Evolutionary conservation across 371 early-diverging fungal genomes (phyloP).

Genomic region (Apophysomyces elegans): DNA sequence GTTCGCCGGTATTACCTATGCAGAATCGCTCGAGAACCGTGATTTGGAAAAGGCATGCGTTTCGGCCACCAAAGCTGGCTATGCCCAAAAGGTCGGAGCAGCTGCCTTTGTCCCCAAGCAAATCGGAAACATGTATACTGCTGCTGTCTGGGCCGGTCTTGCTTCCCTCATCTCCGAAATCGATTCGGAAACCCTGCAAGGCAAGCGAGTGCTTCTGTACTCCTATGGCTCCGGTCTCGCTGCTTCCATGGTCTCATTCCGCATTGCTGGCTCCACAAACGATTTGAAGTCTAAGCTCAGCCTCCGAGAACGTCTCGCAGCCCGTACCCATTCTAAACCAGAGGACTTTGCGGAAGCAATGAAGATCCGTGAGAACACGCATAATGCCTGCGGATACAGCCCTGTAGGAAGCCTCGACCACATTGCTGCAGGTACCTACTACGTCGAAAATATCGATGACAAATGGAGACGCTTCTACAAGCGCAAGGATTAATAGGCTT

Average conservation of each 20-base stretch:
- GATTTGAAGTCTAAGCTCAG: slow-evolving; percentile 67
- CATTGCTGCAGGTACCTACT: slow-evolving; percentile 77
- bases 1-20: slow-evolving; percentile 60
- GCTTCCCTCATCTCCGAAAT: slow-evolving; percentile 82
- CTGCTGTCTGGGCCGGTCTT: slow-evolving; percentile 91
- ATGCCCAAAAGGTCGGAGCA: slow-evolving; percentile 80
- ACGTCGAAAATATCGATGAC: slow-evolving; percentile 86
- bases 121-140: slow-evolving; percentile 98
- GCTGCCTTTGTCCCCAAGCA: slow-evolving; percentile 84
- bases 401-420: slow-evolving; percentile 68
- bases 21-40: slow-evolving; percentile 83
- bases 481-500: slow-evolving; percentile 53
- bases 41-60: slow-evolving; percentile 92
- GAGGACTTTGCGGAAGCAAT: slow-evolving; percentile 82
- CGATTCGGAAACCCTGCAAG: slow-evolving; percentile 66
- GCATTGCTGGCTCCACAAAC: slow-evolving; percentile 68
- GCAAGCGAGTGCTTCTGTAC: slow-evolving; percentile 90
- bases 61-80: slow-evolving; percentile 71
- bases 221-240: slow-evolving; percentile 98
- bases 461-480: slow-evolving; percentile 92
- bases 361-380: slow-evolving; percentile 86
- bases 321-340: slow-evolving; percentile 79
- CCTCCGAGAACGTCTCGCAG: slow-evolving; percentile 72
- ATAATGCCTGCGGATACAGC: slow-evolving; percentile 79
- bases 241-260: slow-evolving; percentile 92